A percentile compares a stretch with the other conserved stretches of the same genome.
These are phyloP conservation scores for Nicotiana tomentosiformis DNA, from an alignment of 257 asterid species.

Conservation along the genomic window DNA sequence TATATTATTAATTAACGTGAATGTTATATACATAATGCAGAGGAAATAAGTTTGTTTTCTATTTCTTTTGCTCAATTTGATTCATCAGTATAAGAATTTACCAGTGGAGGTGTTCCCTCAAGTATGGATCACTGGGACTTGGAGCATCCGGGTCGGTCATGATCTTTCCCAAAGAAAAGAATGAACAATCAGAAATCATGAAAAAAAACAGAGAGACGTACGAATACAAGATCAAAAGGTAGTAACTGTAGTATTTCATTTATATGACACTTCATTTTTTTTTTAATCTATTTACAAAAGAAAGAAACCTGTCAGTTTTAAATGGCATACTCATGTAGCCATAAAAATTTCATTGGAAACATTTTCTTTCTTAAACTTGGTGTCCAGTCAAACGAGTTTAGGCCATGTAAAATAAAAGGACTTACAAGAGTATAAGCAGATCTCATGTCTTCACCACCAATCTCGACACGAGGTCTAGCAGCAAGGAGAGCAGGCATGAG, in stretches of 20 bases:
- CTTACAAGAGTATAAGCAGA: slow-evolving; percentile 81
- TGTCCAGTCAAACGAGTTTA: background rate
- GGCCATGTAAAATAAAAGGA: background rate
- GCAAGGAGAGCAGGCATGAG: slow-evolving; percentile 61
- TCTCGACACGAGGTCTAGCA: slow-evolving; percentile 65
- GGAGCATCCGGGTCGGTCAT: slow-evolving; percentile 96
- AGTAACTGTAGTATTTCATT: background rate
- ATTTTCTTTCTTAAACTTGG: background rate
- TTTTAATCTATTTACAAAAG: background rate
- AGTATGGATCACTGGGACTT: slow-evolving; percentile 82
- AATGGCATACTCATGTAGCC: background rate
- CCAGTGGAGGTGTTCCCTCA: slow-evolving; percentile 95
- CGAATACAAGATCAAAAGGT: background rate
- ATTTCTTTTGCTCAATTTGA: background rate
- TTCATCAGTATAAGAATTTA: background rate
- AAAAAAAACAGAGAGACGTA: background rate
- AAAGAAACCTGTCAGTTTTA: background rate
- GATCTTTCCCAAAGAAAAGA: slow-evolving; percentile 31
- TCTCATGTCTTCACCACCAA: slow-evolving; percentile 86
- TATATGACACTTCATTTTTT: too few species aligned
- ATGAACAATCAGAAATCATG: slow-evolving; percentile 14
- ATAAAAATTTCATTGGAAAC: too few species aligned
- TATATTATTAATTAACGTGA: background rate
- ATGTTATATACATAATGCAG: background rate
- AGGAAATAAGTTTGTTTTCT: background rate